phyloP scores from a whole-genome alignment of 2,329 filamentous ascomycete genomes.

The Hortaea sp. region DNA sequence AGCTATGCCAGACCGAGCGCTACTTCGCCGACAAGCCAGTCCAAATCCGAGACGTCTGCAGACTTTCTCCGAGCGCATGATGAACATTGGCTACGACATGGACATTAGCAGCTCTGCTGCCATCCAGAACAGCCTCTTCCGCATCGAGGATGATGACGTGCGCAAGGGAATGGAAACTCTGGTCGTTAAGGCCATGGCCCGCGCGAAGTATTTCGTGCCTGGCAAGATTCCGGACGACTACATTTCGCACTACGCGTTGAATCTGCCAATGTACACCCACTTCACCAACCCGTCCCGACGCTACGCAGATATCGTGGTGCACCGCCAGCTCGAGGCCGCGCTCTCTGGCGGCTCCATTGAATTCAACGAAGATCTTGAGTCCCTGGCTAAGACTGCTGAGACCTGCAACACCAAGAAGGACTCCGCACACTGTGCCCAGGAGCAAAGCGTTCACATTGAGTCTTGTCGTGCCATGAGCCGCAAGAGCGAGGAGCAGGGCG shows the following conservation, averaged over 20 bases:
- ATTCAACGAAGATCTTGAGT: constrained; percentile 82
- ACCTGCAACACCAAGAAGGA: constrained; percentile 99
- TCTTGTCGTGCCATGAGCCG: constrained; percentile 94
- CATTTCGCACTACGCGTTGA: constrained; percentile 82
- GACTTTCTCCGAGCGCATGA: constrained; percentile 89
- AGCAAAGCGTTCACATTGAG: constrained; percentile 98
- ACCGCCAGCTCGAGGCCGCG: constrained; percentile 83
- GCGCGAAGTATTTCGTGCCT: constrained; percentile 87
- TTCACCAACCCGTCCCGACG: constrained; percentile 92
- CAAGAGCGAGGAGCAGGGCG: constrained; percentile 73
- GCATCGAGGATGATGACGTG: constrained; percentile 76
- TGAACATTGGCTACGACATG: constrained; percentile 77
- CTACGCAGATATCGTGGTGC: constrained; percentile 89
- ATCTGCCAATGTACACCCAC: constrained; percentile 89
- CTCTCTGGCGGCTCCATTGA: constrained; percentile 74
- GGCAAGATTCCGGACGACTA: constrained; percentile 68
- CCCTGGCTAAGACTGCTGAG: constrained; percentile 82
- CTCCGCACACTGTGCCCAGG: constrained; percentile 91
- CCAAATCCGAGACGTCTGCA: constrained; percentile 83
- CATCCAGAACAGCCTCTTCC: constrained; percentile 90
- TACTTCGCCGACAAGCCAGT: constrained; percentile 75
- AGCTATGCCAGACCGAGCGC: constrained; percentile 79
- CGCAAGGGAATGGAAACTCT: constrained; percentile 98
- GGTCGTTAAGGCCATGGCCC: constrained; percentile 87
- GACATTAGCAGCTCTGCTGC: constrained; percentile 82